Conservation (phyloP, 2,329 filamentous ascomycete genomes). For the Fusarium irregulare region DNA sequence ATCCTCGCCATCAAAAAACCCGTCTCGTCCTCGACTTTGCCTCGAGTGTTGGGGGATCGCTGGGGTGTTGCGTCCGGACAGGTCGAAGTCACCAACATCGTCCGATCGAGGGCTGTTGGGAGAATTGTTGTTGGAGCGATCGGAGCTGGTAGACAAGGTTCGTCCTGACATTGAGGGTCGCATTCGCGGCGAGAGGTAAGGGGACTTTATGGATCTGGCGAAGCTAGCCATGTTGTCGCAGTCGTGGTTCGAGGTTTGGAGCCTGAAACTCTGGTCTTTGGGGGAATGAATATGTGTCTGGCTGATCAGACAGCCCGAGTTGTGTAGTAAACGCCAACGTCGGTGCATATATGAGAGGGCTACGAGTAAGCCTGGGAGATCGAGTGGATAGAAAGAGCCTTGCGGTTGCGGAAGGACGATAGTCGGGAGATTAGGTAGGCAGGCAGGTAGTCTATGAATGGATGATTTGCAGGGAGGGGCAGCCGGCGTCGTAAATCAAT, state of each 20-base stretch:
- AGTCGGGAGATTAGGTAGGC: conserved; percentile 4
- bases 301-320: conserved; percentile 36
- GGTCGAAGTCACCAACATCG: conserved; percentile 47
- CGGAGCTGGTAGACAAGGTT: conserved; percentile 60
- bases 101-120: conserved; percentile 47
- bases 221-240: conserved; percentile 58
- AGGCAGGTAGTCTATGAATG: neutral
- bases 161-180: conserved; percentile 58
- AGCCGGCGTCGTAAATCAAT: conserved; percentile 12
- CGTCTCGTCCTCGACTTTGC: conserved; percentile 26
- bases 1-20: conserved; percentile 31
- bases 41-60: conserved; percentile 22
- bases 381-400: conserved; percentile 15
- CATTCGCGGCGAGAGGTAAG: conserved; percentile 57
- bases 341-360: conserved; percentile 33
- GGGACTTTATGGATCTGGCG: conserved; percentile 61
- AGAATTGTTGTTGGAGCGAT: conserved; percentile 46
- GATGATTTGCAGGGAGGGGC: conserved; percentile 26
- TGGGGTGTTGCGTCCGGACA: conserved; percentile 48
- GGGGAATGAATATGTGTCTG: conserved; percentile 23
- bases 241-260: conserved; percentile 25
- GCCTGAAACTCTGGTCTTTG: conserved; percentile 17
- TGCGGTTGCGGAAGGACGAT: neutral
- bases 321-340: conserved; percentile 38
- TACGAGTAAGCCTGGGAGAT: neutral